Percentiles rank a stretch among this genome's conserved stretches.
Conservation (phyloP, 1,139 yeast species). For the Kodamaea suecica region DNA sequence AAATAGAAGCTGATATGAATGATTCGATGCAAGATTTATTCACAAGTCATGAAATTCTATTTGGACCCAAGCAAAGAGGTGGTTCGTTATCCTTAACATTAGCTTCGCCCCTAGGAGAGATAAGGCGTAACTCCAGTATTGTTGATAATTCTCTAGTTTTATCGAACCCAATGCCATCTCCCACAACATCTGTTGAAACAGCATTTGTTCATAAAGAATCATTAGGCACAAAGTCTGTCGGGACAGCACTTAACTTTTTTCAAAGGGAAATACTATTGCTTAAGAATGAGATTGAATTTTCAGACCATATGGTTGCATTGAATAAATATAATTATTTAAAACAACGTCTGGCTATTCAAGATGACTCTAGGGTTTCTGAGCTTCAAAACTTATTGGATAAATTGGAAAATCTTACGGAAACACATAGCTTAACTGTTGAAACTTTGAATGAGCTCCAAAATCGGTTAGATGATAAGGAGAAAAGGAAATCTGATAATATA, state of each 20-base stretch:
- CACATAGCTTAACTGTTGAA: conserved; percentile 1
- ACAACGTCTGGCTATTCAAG: not conserved
- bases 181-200: conserved; percentile 21
- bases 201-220: conserved; percentile 19
- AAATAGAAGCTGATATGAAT: conserved; percentile 4
- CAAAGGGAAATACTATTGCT: conserved; percentile 57
- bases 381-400: conserved; percentile 2
- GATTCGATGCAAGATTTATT: conserved; percentile 29
- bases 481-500: not conserved
- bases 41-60: conserved; percentile 35
- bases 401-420: conserved; percentile 4
- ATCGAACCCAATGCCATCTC: conserved; percentile 21
- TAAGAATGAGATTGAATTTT: conserved; percentile 63
- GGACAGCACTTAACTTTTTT: conserved; percentile 41
- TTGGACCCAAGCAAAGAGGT: conserved; percentile 12
- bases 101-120: not conserved
- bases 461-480: not conserved
- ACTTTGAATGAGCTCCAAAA: conserved; percentile 2
- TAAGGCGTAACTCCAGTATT: conserved; percentile 2
- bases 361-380: not conserved
- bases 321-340: conserved; percentile 44
- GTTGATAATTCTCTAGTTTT: conserved; percentile 15
- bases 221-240: conserved; percentile 10
- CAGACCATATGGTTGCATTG: conserved; percentile 52
- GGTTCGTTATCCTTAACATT: not conserved